Base-by-base conservation (phyloP, 2,329 filamentous ascomycete genomes). In the Paecilomyces sp. region DNA sequence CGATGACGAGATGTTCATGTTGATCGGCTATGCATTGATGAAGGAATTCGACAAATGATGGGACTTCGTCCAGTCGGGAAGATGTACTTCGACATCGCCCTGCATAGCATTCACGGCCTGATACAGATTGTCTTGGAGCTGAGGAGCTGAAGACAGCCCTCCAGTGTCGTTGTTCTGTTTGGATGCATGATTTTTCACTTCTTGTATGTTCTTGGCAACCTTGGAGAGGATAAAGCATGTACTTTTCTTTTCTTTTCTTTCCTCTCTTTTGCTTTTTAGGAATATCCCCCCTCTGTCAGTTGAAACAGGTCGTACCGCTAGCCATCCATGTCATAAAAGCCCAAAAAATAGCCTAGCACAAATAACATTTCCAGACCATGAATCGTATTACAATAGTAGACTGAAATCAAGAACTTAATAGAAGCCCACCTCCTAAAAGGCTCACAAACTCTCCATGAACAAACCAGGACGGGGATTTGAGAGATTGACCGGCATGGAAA, bases 11-110 rank as follows among this genome's bases (percentile, higher is more conserved):
- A 64, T 65, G 61, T 31, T 58, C 12, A 55, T 36, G 50, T 53
- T 62, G 11, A 59, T 67, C 51, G 64, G 63, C 2, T 47, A 57
- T 18, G 52, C 28, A 5, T 57, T 68, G 54, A 50, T 67, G 54
- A 55, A 52, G 15, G 65, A 66, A 22, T 54, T 68, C 12, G 60
- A 65, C 28, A 53, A n/a, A 31, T 62, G 33, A 55, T 33, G 24
- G 5, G 15, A 6, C 41, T 22, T n/a, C 24, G 12, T 24, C 11
- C 31, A 22, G 15, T 9, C 9, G 30, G 24, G 54, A 18, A 55
- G 15, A 30, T 22, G 12, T 47, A 6, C n/a, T 18, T n/a, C 41
- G 8, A n/a, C 41, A 47, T 18, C 41, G 18, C 18, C 15, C 18
- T 18, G 41, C 18, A 47, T n/a, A 47, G n/a, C 18, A 18, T 15